Base-by-base conservation (phyloP, 2,329 filamentous ascomycete genomes). In the Leptodontidium sp. region DNA sequence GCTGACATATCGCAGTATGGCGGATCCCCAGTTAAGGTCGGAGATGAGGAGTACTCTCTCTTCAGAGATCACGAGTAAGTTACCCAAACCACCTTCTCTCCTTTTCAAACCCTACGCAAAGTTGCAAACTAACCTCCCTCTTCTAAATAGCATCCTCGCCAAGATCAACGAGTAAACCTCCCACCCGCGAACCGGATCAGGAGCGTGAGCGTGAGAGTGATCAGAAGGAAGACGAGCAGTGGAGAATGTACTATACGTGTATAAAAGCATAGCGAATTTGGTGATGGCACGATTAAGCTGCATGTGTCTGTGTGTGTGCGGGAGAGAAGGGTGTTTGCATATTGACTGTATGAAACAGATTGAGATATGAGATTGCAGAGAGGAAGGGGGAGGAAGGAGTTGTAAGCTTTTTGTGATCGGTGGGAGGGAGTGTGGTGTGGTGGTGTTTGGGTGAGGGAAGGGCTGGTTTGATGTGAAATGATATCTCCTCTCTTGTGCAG, bases 51-150 rank as follows among this genome's bases (percentile, higher is more conserved):
- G 85, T 98, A 89, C 86, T 90, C 92, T 73, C 90, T 99, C 74
- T 99, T 97, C 91, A 89, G 96, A 79, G 96, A 99, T 84, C 92
- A 94, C 86, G 96, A 99, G 95, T 98, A 90, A 84, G 94, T 91
- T 45, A 59, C 17, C 21, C 21, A 21, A 21, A 21, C 21, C 21
- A 21, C 21, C 21, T 1, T 1, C 21, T 21, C 21, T 21, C 21
- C 21, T 21, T 21, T 45, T 24, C 14, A 17, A 35, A 12, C 21
- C 12, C 21, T 21, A 21, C 1, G 4, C 50, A 14, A 12, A 47
- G 11, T 9, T 11, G 14, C 35, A n/a, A 53, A 65, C 63, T 70
- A 43, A 68, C 53, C n/a, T n/a, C 17, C 21, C 50, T n/a, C 29
- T 32, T 49, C 17, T 21, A 21, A 21, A 6, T 77, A 98, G 95